Evolutionary conservation across 2,329 filamentous ascomycete genomes (phyloP).

Genomic region (Ophiobolus disseminans): DNA sequence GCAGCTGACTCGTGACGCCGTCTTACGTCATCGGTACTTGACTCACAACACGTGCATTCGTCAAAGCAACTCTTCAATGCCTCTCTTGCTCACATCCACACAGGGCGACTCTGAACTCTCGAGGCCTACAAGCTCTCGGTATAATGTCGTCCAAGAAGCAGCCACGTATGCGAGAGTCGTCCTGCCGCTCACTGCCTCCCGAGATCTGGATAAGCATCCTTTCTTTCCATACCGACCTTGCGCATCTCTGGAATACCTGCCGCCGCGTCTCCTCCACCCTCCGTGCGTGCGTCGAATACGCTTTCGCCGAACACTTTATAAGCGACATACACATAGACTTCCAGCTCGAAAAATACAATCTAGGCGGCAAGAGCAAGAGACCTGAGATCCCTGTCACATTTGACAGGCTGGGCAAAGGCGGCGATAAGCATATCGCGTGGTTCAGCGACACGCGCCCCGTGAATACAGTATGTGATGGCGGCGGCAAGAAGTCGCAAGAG

Average conservation of each 20-base stretch:
- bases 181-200: slow-evolving; percentile 37
- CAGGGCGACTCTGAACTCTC: too few relatives aligned
- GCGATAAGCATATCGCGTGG: slow-evolving; percentile 20
- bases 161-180: slow-evolving; percentile 4
- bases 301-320: slow-evolving; percentile 35
- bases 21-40: too few relatives aligned
- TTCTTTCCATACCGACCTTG: slow-evolving; percentile 34
- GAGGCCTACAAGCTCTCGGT: too few relatives aligned
- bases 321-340: slow-evolving; percentile 33
- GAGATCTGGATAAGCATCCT: slow-evolving; percentile 47
- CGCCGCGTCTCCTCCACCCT: slow-evolving; percentile 37
- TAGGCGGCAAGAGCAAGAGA: slow-evolving; percentile 38
- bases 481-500: slow-evolving; percentile 8
- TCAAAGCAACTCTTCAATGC: too few relatives aligned
- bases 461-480: background rate
- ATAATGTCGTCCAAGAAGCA: too few relatives aligned
- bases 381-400: slow-evolving; percentile 35
- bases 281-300: slow-evolving; percentile 38
- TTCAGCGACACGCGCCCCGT: slow-evolving; percentile 24
- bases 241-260: slow-evolving; percentile 42
- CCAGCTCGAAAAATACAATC: slow-evolving; percentile 42
- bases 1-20: too few relatives aligned
- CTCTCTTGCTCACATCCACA: too few relatives aligned
- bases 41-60: too few relatives aligned
- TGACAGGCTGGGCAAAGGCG: slow-evolving; percentile 18